Evolutionary conservation across 805 yeast genomes (phyloP).

Genomic region (Teunomyces stri): DNA sequence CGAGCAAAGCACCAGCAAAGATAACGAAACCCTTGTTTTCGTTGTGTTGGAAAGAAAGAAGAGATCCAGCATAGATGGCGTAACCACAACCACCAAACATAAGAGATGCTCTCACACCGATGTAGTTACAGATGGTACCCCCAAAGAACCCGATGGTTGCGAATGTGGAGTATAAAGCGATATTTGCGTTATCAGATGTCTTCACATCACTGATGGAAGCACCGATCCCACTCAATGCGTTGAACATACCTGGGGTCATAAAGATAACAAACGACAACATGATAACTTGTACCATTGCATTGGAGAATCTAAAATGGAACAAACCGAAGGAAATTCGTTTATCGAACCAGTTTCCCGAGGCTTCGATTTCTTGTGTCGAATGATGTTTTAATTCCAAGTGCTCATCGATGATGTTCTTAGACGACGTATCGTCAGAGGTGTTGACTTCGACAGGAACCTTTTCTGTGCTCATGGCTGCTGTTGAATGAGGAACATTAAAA

Average conservation of each 20-base stretch:
- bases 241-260: conserved; percentile 52
- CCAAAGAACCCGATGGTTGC: conserved; percentile 58
- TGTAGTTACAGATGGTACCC: conserved; percentile 51
- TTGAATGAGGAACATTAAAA: neutral
- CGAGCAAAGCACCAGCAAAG: conserved; percentile 57
- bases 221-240: conserved; percentile 50
- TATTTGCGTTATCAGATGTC: conserved; percentile 48
- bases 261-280: conserved; percentile 47
- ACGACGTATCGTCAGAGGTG: conserved; percentile 6
- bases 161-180: conserved; percentile 53
- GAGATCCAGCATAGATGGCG: conserved; percentile 51
- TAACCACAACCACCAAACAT: conserved; percentile 57
- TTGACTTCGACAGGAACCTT: conserved; percentile 5
- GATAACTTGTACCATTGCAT: conserved; percentile 42
- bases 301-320: conserved; percentile 27
- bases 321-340: conserved; percentile 7
- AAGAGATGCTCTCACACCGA: conserved; percentile 47
- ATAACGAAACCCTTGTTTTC: conserved; percentile 50
- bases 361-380: conserved; percentile 27
- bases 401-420: conserved; percentile 5
- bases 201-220: conserved; percentile 38
- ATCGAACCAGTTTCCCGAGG: conserved; percentile 45
- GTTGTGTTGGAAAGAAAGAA: conserved; percentile 47
- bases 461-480: conserved; percentile 2
- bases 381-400: conserved; percentile 24